Evolutionary conservation across 2,329 filamentous ascomycete genomes (phyloP), one percentile per base, ranked within the genome.

Genomic region (Aspergillus hortae): DNA sequence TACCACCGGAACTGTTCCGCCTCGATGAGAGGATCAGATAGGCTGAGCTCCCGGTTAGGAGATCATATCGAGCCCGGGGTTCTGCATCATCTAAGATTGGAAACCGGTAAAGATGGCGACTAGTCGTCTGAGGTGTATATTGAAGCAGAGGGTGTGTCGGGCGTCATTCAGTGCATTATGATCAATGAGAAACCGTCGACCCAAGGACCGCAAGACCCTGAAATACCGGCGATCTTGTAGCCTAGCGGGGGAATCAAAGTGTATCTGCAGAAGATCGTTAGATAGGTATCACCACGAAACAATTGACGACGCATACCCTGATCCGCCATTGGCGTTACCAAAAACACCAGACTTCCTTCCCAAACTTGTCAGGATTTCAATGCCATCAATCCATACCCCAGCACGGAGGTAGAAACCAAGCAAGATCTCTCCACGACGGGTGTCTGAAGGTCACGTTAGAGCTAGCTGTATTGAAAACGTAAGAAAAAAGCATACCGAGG

Each of bases 231-330:
- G 65, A 97, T 87, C 59, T 80, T 89, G 74, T 94, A 96, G 45
- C 92, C 92, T 60, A 88, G 81, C 10, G 94, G 94, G 47, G 92
- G 90, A 61, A 97, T 89, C 55, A 99, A 79, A 32, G 86, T 94
- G 69, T 92, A 87, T 57, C 92, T 96, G 61, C 21, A 6, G 50
- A 15, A 21, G 15, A 21, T 21, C 19, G 51, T 63, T 46, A 62
- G 56, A 27, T 47, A 12, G 56, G 30, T 47, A 12, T 25, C 33
- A 23, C 7, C 12, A 38, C 14, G 3, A 4, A 23, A 21, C 23
- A 35, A 19, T 43, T 9, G 33, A 40, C 44, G 12, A 25, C 30
- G 84, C 90, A 72, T 83, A 96, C 91, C 85, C 84, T 66, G 87
- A 88, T 58, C 92, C 92, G 50, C 90, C 90, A 58, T 79, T 77